Percentiles rank a stretch among this genome's conserved stretches.
Conservation (phyloP, 2,329 filamentous ascomycete genomes). For the Tetracladium maxilliforme region DNA sequence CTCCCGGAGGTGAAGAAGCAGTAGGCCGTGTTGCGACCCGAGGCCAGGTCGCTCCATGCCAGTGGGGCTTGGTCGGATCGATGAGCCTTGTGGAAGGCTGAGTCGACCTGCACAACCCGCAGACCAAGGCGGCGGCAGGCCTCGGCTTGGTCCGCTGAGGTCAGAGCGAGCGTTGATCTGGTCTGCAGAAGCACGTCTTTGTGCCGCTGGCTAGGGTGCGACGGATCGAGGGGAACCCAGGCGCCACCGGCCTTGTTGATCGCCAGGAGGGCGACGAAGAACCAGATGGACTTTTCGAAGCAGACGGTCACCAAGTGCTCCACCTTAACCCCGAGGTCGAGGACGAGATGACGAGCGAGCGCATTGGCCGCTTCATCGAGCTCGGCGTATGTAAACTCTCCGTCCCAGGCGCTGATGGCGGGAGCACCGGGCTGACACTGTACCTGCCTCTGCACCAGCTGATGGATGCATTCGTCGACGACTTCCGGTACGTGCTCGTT, state of each 20-base stretch:
- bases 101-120: too few relatives aligned
- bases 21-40: slow-evolving; percentile 21
- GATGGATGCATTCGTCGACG: too few relatives aligned
- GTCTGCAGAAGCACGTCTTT: slow-evolving; percentile 48
- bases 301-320: slow-evolving; percentile 55
- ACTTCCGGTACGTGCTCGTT: too few relatives aligned
- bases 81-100: too few relatives aligned
- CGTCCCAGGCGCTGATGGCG: slow-evolving; percentile 17
- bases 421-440: too few relatives aligned
- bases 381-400: slow-evolving; percentile 42
- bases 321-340: slow-evolving; percentile 25
- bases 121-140: too few relatives aligned
- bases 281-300: slow-evolving; percentile 59
- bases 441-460: too few relatives aligned
- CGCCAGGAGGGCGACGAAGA: slow-evolving; percentile 65
- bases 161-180: too few relatives aligned
- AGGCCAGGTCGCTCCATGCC: too few relatives aligned
- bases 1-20: slow-evolving; percentile 27
- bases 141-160: too few relatives aligned
- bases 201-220: slow-evolving; percentile 48
- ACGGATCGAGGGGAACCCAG: slow-evolving; percentile 66
- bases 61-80: too few relatives aligned
- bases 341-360: slow-evolving; percentile 40
- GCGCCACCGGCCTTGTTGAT: slow-evolving; percentile 62
- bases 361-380: slow-evolving; percentile 51